Evolutionary conservation across 2,329 filamentous ascomycete species (phyloP), one percentile per base, ranked within the genome.

Genomic region (Triangularia verruculosa): DNA sequence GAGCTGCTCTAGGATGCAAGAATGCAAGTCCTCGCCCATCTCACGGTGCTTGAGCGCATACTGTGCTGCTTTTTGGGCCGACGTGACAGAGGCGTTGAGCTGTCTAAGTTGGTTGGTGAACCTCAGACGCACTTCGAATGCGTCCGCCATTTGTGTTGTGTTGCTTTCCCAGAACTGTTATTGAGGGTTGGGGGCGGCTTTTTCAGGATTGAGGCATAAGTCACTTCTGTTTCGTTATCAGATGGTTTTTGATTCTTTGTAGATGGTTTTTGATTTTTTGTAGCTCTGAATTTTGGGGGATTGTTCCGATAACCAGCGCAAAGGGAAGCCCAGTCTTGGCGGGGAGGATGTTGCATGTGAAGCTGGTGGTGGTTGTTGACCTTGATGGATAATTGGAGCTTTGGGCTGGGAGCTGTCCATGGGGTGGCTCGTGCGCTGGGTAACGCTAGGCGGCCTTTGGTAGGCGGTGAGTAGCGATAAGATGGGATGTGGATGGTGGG

Each of bases 51-150:
- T 96, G 67, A 99, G 83, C 13, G 95, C 95, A 87, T 96, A 99
- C 75, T 93, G 89, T 27, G 95, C 94, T 2, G 93, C 92, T 79
- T 97, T 97, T 72, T 94, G 91, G 1, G 93, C 90, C 13, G 93
- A 94, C 13, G 89, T 90, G 63, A 95, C 89, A 4, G 91, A 94
- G 12, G 95, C 95, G 75, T 93, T 96, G 66, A 99, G 87, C 75
- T 95, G 91, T 70, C 96, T 89, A 24, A 99, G 86, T 75, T 95
- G 91, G 59, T 85, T 85, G 60, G 92, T 97, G 82, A 99, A 99
- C 78, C 93, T 93, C 86, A 99, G 93, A 74, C 95, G 93, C 71
- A 98, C 94, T 81, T 98, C 95, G 77, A 99, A 99, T 5, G 96
- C 95, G 78, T 99, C 93, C 57, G 83, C 79, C 83, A 86, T 87